Evolutionary conservation across 2,329 filamentous ascomycete genomes (phyloP).

Genomic region (Fusarium oligoseptatum): DNA sequence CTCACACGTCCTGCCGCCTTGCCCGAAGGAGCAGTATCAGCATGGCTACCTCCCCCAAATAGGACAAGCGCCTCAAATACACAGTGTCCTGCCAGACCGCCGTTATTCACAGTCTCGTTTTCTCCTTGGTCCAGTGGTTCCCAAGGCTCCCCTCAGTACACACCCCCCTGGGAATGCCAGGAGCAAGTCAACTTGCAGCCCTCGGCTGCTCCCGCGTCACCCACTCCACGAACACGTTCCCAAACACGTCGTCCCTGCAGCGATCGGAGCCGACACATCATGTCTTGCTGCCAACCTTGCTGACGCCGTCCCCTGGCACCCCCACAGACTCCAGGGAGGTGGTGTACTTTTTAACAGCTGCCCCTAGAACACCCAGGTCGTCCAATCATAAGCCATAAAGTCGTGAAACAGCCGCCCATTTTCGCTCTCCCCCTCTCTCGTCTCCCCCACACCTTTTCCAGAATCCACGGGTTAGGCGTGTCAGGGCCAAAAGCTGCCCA

Average conservation of each 20-base stretch:
- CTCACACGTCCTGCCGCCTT: constrained; percentile 35
- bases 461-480: constrained; percentile 45
- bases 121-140: constrained; percentile 35
- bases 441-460: constrained; percentile 44
- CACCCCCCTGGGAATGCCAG: constrained; percentile 36
- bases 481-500: constrained; percentile 43
- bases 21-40: constrained; percentile 50
- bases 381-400: constrained; percentile 69
- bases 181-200: constrained; percentile 33
- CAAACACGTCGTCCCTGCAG: constrained; percentile 37
- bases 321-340: constrained; percentile 50
- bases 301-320: constrained; percentile 42
- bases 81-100: constrained; percentile 34
- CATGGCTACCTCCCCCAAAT: constrained; percentile 48
- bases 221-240: constrained; percentile 34
- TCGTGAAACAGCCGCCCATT: constrained; percentile 58
- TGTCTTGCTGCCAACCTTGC: constrained; percentile 38
- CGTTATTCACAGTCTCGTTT: constrained; percentile 31
- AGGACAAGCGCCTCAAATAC: constrained; percentile 50
- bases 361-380: constrained; percentile 49
- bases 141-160: constrained; percentile 38
- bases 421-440: constrained; percentile 21
- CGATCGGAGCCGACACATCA: constrained; percentile 40
- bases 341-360: constrained; percentile 62
- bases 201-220: constrained; percentile 47